These are phyloP conservation scores for Anacardium occidentale DNA, from an alignment of 345 rosid genomes.

Conservation along the genomic window DNA sequence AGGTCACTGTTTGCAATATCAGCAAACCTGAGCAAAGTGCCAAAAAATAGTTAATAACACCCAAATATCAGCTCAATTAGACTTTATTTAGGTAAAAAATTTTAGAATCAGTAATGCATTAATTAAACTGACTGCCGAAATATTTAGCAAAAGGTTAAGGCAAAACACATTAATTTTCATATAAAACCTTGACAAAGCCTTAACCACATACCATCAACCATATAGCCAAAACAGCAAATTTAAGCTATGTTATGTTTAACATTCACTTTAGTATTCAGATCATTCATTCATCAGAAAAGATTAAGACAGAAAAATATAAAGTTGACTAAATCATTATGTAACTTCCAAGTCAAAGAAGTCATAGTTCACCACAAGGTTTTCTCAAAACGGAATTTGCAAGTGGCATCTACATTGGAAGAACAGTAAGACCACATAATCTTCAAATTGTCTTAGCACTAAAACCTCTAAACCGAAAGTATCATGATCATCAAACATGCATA, in stretches of 20 bases:
- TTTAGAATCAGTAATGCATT: background rate
- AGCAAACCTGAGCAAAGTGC: slow-evolving; percentile 62
- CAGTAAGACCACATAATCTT: background rate
- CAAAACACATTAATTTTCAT: background rate
- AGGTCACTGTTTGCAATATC: slow-evolving; percentile 97
- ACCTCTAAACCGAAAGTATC: background rate
- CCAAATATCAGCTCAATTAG: too few species aligned
- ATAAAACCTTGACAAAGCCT: background rate
- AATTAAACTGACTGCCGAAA: background rate
- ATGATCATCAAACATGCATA: background rate
- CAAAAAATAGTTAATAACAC: slow-evolving; percentile 2
- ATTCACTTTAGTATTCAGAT: background rate
- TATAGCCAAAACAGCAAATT: background rate
- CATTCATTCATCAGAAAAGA: background rate
- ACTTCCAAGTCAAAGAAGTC: background rate
- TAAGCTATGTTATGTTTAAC: background rate
- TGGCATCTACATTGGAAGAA: background rate
- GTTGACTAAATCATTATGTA: background rate
- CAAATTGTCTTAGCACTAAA: background rate
- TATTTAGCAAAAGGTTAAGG: background rate
- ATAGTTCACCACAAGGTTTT: background rate
- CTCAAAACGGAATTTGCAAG: background rate
- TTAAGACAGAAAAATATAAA: background rate
- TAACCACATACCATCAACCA: background rate
- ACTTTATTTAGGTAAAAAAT: background rate